Evolutionary conservation across 2,329 filamentous ascomycete genomes (phyloP).

Genomic region (Sclerotinia glacialis): DNA sequence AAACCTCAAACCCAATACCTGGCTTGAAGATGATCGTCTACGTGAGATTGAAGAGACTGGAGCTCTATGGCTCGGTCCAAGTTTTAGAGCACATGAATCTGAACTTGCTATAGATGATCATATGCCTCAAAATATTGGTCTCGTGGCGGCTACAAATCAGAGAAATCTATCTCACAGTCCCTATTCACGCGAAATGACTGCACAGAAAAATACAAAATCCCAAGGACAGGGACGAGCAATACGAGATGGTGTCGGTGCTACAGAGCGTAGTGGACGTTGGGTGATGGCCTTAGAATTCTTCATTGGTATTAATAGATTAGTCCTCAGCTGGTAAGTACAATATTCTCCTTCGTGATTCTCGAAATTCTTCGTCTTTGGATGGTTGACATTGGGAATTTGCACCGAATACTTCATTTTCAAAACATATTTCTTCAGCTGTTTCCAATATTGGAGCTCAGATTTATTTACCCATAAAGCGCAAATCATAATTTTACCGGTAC

Average conservation of each 20-base stretch:
- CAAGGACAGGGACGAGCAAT: conserved; percentile 45
- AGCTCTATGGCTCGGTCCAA: conserved; percentile 39
- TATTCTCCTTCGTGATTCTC: neutral
- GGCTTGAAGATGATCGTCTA: conserved; percentile 85
- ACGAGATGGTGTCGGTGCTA: conserved; percentile 70
- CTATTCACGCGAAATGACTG: conserved; percentile 68
- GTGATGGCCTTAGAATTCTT: conserved; percentile 73
- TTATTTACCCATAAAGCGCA: neutral
- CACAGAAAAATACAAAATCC: conserved; percentile 51
- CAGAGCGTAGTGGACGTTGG: conserved; percentile 77
- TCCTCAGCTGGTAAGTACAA: conserved; percentile 46
- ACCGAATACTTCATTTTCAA: neutral
- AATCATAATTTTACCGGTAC: neutral
- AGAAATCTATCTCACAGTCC: conserved; percentile 50
- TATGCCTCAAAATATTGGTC: conserved; percentile 31
- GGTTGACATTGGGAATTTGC: too few relatives aligned
- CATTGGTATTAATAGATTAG: conserved; percentile 66
- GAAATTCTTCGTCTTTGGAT: too few relatives aligned
- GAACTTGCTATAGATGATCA: conserved; percentile 31
- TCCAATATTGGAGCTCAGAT: neutral
- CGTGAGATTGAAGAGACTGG: conserved; percentile 64
- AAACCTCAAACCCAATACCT: conserved; percentile 72
- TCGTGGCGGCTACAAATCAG: conserved; percentile 35
- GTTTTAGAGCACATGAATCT: conserved; percentile 34
- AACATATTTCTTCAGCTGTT: neutral